Conservation (phyloP, 495 filamentous ascomycete genomes). For the Achaetomiella virescens region DNA sequence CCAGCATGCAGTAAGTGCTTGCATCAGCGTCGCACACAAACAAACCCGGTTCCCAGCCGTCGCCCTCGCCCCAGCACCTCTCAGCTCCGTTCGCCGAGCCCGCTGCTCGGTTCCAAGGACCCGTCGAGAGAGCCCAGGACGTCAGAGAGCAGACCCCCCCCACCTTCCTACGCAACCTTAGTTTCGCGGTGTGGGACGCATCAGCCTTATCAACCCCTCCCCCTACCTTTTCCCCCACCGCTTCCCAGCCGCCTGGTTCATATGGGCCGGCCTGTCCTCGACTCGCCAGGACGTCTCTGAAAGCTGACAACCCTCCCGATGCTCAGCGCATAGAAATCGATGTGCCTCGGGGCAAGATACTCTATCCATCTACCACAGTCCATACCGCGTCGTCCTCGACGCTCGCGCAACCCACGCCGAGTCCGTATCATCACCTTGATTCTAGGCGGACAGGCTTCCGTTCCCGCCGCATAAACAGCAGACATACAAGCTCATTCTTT, state of each 20-base stretch:
- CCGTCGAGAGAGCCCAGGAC: background rate
- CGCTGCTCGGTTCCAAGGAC: slow-evolving; percentile 1
- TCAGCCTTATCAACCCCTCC: slow-evolving; percentile 32
- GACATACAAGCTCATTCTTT: background rate
- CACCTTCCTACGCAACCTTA: slow-evolving; percentile 1
- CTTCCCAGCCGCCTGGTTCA: slow-evolving; percentile 15
- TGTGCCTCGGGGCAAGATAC: background rate
- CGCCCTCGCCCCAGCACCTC: background rate
- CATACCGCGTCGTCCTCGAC: background rate
- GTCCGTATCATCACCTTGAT: background rate
- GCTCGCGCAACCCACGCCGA: background rate
- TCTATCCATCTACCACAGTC: background rate
- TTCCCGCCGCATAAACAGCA: slow-evolving; percentile 1
- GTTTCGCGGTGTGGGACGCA: slow-evolving; percentile 11
- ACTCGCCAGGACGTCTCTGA: background rate
- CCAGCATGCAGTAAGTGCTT: slow-evolving; percentile 22
- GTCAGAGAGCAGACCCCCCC: slow-evolving; percentile 3
- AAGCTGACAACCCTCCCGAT: slow-evolving; percentile 5
- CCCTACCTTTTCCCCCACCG: slow-evolving; percentile 12
- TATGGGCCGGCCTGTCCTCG: slow-evolving; percentile 16
- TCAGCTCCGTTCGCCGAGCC: background rate
- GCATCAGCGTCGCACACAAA: slow-evolving; percentile 15
- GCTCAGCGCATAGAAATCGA: slow-evolving; percentile 5
- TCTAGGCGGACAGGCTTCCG: slow-evolving; percentile 13
- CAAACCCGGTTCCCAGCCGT: background rate